Percentiles rank a stretch among this genome's conserved stretches.
phyloP scores from a whole-genome alignment of 768 basidiomycete species.

The Sarcomyxa edulis region DNA sequence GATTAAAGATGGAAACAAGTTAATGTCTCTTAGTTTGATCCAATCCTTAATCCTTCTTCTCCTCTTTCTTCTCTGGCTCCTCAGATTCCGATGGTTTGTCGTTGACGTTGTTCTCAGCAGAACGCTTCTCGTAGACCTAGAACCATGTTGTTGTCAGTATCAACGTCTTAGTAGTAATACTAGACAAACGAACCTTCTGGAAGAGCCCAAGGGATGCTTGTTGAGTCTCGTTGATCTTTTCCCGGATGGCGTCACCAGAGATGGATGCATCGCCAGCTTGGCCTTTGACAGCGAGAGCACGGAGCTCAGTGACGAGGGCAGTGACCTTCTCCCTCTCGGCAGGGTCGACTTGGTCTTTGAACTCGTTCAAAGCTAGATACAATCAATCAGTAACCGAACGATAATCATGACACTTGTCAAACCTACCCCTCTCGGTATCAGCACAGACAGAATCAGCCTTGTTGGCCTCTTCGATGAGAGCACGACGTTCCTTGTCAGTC shows the following conservation, averaged over 20 bases:
- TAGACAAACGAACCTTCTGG: constrained; percentile 63
- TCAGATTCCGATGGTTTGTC: constrained; percentile 33
- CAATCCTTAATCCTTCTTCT: constrained; percentile 5
- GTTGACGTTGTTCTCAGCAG: constrained; percentile 61
- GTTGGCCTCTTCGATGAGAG: constrained; percentile 94
- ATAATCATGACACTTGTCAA: not conserved
- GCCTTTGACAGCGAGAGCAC: constrained; percentile 86
- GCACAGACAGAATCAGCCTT: constrained; percentile 91
- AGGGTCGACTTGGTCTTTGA: constrained; percentile 94
- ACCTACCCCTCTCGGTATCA: constrained; percentile 91
- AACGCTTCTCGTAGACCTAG: constrained; percentile 85
- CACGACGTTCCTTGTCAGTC: constrained; percentile 81
- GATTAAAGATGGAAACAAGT: too few species aligned
- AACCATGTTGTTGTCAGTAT: not conserved
- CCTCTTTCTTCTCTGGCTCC: constrained; percentile 83
- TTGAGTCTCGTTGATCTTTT: constrained; percentile 92
- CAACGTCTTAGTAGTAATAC: not conserved
- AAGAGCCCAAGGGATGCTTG: constrained; percentile 93
- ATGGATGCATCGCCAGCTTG: constrained; percentile 79
- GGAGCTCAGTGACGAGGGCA: constrained; percentile 80
- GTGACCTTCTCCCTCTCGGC: constrained; percentile 92
- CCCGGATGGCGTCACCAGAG: constrained; percentile 83
- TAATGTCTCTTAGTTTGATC: too few species aligned
- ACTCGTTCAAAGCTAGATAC: constrained; percentile 81
- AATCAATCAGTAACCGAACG: constrained; percentile 4